Evolutionary conservation across 805 yeast genomes (phyloP).

Genomic region (Soucietia sequanensis): DNA sequence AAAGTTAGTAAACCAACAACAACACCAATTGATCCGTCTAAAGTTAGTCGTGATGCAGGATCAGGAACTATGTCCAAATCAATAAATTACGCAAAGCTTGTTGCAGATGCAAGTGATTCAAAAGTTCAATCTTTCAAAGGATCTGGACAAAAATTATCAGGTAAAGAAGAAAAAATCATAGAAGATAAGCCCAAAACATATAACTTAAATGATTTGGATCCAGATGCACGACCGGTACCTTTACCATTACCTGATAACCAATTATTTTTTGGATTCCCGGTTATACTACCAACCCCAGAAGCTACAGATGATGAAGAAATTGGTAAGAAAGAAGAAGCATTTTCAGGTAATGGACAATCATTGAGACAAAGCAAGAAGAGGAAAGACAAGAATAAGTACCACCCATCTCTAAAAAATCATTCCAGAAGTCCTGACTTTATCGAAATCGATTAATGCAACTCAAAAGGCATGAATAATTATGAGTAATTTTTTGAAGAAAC

Average conservation of each 20-base stretch:
- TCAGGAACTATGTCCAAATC: conserved; percentile 77
- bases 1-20: conserved; percentile 33
- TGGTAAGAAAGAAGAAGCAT: conserved; percentile 34
- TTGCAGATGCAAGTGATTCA: conserved; percentile 43
- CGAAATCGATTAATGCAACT: conserved; percentile 58
- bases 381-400: conserved; percentile 50
- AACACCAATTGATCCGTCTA: conserved; percentile 32
- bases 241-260: conserved; percentile 78
- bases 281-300: conserved; percentile 44
- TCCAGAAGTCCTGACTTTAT: conserved; percentile 75
- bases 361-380: conserved; percentile 71
- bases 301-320: conserved; percentile 27
- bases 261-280: conserved; percentile 91
- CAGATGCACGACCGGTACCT: conserved; percentile 68
- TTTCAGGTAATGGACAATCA: conserved; percentile 71
- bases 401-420: conserved; percentile 59
- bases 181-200: conserved; percentile 19
- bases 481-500: not conserved
- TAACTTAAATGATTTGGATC: conserved; percentile 44
- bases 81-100: conserved; percentile 62
- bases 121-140: conserved; percentile 47
- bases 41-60: conserved; percentile 38
- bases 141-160: conserved; percentile 70
- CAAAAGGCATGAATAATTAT: not conserved
- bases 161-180: conserved; percentile 39